Conservation (phyloP, 1,284 basidiomycete genomes). For the Ustilago esculenta region DNA sequence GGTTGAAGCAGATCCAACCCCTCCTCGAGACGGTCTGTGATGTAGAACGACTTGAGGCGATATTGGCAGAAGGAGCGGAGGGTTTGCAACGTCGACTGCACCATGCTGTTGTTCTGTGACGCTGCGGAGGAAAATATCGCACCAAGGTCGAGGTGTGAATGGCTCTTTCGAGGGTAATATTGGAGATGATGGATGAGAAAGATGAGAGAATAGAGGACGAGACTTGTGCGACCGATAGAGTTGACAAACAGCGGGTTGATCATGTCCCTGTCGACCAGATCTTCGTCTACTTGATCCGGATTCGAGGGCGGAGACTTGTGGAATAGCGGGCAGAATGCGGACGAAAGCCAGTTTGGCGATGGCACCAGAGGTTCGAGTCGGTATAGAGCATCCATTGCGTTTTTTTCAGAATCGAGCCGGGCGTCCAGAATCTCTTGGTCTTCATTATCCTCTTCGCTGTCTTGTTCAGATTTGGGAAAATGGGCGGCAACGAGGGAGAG, state of each 20-base stretch:
- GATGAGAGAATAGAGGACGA: slow-evolving; percentile 12
- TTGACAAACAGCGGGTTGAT: slow-evolving; percentile 31
- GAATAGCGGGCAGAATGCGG: slow-evolving; percentile 9
- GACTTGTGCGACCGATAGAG: slow-evolving; percentile 19
- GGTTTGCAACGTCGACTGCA: slow-evolving; percentile 9
- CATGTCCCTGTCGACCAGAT: slow-evolving; percentile 22
- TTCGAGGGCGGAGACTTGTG: too few relatives aligned
- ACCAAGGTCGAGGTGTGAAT: too few relatives aligned
- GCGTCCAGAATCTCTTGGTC: too few relatives aligned
- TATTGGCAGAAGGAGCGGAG: neutral
- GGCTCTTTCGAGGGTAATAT: too few relatives aligned
- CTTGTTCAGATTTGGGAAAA: neutral
- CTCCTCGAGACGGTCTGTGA: neutral
- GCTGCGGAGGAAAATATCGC: neutral
- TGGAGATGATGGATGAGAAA: slow-evolving; percentile 9
- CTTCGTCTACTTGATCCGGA: slow-evolving; percentile 13
- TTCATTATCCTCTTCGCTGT: slow-evolving; percentile 1
- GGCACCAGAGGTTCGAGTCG: neutral
- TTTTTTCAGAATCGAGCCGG: too few relatives aligned
- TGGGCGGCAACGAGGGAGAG: neutral
- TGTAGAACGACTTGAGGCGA: neutral
- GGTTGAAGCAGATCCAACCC: slow-evolving; percentile 5
- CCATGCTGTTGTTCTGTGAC: neutral
- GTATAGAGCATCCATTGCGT: too few relatives aligned
- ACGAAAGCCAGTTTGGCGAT: neutral